Evolutionary conservation across 73 alveolate genomes (phyloP).

Genomic region (Uronychia setigera): DNA sequence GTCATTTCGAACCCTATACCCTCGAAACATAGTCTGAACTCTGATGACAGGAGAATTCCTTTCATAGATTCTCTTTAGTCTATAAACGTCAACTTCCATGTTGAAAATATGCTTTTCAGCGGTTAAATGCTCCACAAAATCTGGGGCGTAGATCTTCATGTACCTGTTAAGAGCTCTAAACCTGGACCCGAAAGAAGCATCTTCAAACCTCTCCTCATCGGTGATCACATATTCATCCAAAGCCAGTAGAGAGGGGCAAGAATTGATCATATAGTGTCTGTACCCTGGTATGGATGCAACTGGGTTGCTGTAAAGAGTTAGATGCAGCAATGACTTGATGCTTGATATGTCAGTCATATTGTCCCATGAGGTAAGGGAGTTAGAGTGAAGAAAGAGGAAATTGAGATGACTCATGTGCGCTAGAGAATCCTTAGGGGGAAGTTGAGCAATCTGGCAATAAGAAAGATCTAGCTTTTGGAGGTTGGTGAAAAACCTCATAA

Average conservation of each 20-base stretch:
- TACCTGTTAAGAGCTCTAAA: slow-evolving; percentile 47
- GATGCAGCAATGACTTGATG: too few relatives aligned
- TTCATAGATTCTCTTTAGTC: slow-evolving; percentile 56
- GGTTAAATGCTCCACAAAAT: slow-evolving; percentile 43
- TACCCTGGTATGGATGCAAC: slow-evolving; percentile 58
- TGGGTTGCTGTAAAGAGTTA: slow-evolving; percentile 52
- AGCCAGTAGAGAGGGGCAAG: slow-evolving; percentile 28
- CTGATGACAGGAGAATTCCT: slow-evolving; percentile 53
- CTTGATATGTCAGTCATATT: too few relatives aligned
- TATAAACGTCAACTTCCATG: slow-evolving; percentile 61
- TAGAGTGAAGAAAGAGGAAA: too few relatives aligned
- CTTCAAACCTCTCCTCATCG: slow-evolving; percentile 72
- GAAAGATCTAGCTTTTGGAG: too few relatives aligned
- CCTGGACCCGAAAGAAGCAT: slow-evolving; percentile 54
- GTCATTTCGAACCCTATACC: slow-evolving; percentile 43
- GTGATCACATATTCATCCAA: slow-evolving; percentile 61
- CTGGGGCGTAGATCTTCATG: slow-evolving; percentile 64
- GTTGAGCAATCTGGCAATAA: too few relatives aligned
- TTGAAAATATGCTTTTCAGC: slow-evolving; percentile 68
- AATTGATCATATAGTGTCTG: slow-evolving; percentile 55
- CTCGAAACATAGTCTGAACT: slow-evolving; percentile 51
- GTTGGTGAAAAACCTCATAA: too few relatives aligned
- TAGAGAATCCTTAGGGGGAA: too few relatives aligned
- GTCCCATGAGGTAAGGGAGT: too few relatives aligned
- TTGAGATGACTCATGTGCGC: too few relatives aligned